These are phyloP conservation scores for Pleomassaria siparia DNA, from an alignment of 2,329 filamentous ascomycete genomes.

Conservation along the genomic window DNA sequence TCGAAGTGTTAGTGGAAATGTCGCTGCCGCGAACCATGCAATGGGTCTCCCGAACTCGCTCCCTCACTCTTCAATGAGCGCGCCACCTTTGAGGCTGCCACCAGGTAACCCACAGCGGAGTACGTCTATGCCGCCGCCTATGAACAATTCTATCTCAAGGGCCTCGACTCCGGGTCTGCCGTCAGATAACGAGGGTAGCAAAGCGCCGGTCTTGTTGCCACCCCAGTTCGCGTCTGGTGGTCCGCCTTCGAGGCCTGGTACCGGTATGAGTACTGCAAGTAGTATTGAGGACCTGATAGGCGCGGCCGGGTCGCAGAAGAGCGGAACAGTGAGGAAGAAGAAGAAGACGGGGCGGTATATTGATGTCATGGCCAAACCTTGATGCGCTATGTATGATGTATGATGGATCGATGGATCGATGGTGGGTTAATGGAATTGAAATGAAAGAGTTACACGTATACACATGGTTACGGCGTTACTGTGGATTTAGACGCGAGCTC, in stretches of 20 bases:
- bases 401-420: background rate
- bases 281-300: constrained; percentile 92
- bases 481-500: background rate
- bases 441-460: background rate
- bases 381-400: background rate
- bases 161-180: constrained; percentile 37
- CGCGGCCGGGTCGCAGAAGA: constrained; percentile 69
- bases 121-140: constrained; percentile 42
- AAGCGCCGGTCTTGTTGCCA: constrained; percentile 24
- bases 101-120: constrained; percentile 21
- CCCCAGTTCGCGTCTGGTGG: constrained; percentile 30
- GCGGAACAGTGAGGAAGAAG: constrained; percentile 62
- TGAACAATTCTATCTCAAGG: constrained; percentile 27
- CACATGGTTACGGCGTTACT: background rate
- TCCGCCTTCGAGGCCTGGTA: constrained; percentile 58
- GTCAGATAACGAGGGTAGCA: constrained; percentile 30
- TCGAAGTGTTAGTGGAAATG: constrained; percentile 54
- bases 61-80: constrained; percentile 6
- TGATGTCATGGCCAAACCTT: constrained; percentile 72
- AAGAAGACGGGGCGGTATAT: constrained; percentile 89
- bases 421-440: background rate
- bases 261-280: constrained; percentile 86
- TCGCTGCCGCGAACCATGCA: constrained; percentile 48
- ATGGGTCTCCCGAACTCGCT: constrained; percentile 17
- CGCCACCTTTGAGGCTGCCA: constrained; percentile 14